phyloP scores from a whole-genome alignment of 352 stramenopile species.

The Pythium brachiatum region DNA sequence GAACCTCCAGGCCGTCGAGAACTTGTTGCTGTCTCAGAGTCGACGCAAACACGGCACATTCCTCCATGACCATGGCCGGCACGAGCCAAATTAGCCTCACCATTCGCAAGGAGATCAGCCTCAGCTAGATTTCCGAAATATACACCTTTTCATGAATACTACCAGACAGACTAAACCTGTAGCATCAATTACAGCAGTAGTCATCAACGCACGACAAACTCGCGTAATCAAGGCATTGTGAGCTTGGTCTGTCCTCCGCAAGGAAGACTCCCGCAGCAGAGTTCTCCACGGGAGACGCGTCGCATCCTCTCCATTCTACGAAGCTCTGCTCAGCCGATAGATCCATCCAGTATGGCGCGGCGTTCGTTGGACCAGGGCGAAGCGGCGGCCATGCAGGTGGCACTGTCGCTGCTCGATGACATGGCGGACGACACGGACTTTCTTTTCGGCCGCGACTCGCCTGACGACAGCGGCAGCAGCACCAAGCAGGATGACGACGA shows the following conservation, averaged over 20 bases:
- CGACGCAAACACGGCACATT: neutral
- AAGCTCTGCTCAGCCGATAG: too few species aligned
- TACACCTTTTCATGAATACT: too few species aligned
- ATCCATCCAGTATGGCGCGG: neutral
- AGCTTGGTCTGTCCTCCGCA: too few species aligned
- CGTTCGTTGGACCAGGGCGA: constrained; percentile 10
- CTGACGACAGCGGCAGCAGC: constrained; percentile 27
- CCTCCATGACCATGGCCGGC: neutral
- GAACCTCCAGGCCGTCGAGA: constrained; percentile 15
- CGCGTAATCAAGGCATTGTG: too few species aligned
- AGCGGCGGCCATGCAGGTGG: constrained; percentile 6
- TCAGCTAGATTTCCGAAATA: neutral
- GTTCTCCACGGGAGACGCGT: too few species aligned
- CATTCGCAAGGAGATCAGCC: neutral
- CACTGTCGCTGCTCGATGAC: constrained; percentile 12
- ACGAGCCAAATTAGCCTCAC: neutral
- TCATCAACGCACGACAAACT: too few species aligned
- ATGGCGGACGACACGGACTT: constrained; percentile 14
- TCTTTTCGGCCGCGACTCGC: constrained; percentile 26
- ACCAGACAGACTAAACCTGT: too few species aligned
- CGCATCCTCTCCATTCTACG: too few species aligned
- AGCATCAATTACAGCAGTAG: too few species aligned
- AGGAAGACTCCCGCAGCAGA: too few species aligned
- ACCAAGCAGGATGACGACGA: neutral
- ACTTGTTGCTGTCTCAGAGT: neutral